A percentile compares a stretch with the other conserved stretches of the same genome.
Evolutionary conservation across 306 rosid genomes (phyloP).

Genomic region (Cucumis melo): DNA sequence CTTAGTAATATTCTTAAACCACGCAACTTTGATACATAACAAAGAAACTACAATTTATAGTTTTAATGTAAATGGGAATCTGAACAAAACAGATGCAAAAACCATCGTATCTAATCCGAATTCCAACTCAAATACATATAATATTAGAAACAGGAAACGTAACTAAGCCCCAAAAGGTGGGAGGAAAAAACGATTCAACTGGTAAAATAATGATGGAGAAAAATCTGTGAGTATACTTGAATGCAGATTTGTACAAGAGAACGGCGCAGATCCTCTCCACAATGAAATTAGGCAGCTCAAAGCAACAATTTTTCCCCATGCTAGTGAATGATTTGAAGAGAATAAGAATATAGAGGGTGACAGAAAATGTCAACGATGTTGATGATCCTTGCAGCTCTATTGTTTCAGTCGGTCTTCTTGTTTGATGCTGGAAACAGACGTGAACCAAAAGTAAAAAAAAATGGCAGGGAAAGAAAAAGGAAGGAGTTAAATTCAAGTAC

Average conservation of each 20-base stretch:
- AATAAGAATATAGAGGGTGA: not conserved
- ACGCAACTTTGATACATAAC: too few species aligned
- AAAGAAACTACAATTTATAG: not conserved
- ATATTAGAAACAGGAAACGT: not conserved
- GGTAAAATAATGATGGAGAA: not conserved
- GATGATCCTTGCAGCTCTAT: not conserved
- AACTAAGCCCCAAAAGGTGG: not conserved
- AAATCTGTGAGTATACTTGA: not conserved
- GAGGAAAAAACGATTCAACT: not conserved
- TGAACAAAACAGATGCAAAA: not conserved
- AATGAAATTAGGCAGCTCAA: not conserved
- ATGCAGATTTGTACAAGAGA: not conserved
- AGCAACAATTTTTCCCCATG: not conserved
- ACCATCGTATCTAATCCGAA: not conserved
- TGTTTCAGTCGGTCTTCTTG: not conserved
- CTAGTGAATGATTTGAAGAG: not conserved
- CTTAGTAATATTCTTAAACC: too few species aligned
- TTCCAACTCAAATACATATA: not conserved
- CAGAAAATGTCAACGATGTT: not conserved
- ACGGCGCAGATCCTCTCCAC: not conserved
- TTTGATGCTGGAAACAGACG: not conserved
- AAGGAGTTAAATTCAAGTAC: not conserved
- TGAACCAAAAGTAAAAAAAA: not conserved
- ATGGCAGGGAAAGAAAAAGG: not conserved
- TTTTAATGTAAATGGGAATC: not conserved